Percentiles rank a stretch among this genome's conserved stretches.
phyloP scores from a whole-genome alignment of 1,284 basidiomycete species.

The Agroathelia rolfsii region DNA sequence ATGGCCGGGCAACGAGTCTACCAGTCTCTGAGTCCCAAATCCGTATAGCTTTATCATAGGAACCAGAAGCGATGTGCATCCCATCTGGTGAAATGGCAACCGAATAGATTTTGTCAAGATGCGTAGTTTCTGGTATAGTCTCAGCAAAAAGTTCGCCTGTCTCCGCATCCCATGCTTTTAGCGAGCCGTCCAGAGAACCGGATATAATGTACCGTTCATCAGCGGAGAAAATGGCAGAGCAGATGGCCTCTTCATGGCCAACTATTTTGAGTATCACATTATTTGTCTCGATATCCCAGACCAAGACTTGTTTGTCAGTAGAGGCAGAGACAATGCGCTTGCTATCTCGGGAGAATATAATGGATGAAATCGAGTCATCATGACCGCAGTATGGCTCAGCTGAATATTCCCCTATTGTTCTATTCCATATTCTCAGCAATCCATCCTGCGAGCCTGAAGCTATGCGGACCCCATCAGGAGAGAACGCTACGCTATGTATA shows the following conservation, averaged over 20 bases:
- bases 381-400: slow-evolving; percentile 15
- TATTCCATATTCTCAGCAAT: slow-evolving; percentile 10
- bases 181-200: slow-evolving; percentile 14
- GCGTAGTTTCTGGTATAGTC: too few species aligned
- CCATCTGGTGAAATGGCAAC: slow-evolving; percentile 17
- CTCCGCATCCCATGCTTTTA: slow-evolving; percentile 15
- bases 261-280: slow-evolving; percentile 1
- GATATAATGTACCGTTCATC: slow-evolving; percentile 13
- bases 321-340: slow-evolving; percentile 12
- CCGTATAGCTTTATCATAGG: slow-evolving; percentile 13
- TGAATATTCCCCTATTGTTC: slow-evolving; percentile 1
- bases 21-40: slow-evolving; percentile 16
- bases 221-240: slow-evolving; percentile 13
- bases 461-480: slow-evolving; percentile 12
- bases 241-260: slow-evolving; percentile 8
- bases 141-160: slow-evolving; percentile 10
- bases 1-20: background rate
- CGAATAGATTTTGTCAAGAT: slow-evolving; percentile 8
- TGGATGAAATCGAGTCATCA: slow-evolving; percentile 8
- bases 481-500: slow-evolving; percentile 7
- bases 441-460: slow-evolving; percentile 12
- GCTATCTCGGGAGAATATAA: slow-evolving; percentile 12
- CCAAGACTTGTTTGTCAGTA: slow-evolving; percentile 13
- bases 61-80: slow-evolving; percentile 15
- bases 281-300: slow-evolving; percentile 15